These are phyloP conservation scores for Ogataea polymorpha DNA, from an alignment of 805 yeast genomes.

Conservation along the genomic window DNA sequence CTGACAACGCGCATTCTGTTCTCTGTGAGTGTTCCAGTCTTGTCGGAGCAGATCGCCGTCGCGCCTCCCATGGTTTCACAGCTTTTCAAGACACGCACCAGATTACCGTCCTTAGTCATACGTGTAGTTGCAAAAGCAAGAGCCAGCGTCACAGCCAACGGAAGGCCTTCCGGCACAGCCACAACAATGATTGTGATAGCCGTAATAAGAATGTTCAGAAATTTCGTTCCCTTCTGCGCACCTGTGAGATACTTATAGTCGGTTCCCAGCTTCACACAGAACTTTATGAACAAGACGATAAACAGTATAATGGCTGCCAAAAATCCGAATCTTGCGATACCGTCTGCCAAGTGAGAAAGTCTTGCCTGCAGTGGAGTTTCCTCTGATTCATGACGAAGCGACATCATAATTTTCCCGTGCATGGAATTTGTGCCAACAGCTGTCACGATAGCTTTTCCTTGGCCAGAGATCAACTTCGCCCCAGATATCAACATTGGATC, in stretches of 20 bases:
- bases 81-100: constrained; percentile 88
- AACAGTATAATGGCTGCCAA: constrained; percentile 82
- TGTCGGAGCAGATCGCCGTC: constrained; percentile 94
- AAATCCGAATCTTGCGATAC: constrained; percentile 92
- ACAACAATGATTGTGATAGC: constrained; percentile 93
- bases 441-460: constrained; percentile 81
- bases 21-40: constrained; percentile 95
- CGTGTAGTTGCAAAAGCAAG: constrained; percentile 97
- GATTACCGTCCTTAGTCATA: constrained; percentile 94
- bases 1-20: constrained; percentile 88
- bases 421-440: constrained; percentile 89
- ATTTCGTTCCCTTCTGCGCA: constrained; percentile 79
- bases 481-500: constrained; percentile 93
- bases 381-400: constrained; percentile 72
- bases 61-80: constrained; percentile 99
- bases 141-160: constrained; percentile 94
- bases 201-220: constrained; percentile 82
- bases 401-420: constrained; percentile 87
- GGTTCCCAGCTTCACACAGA: constrained; percentile 56
- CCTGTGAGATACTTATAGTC: constrained; percentile 43
- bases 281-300: constrained; percentile 73
- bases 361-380: constrained; percentile 87
- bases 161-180: constrained; percentile 99
- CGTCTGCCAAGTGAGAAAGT: constrained; percentile 79
- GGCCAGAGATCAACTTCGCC: constrained; percentile 79